Conservation (phyloP, 345 rosid genomes). For the Capsella bursapastoris region DNA sequence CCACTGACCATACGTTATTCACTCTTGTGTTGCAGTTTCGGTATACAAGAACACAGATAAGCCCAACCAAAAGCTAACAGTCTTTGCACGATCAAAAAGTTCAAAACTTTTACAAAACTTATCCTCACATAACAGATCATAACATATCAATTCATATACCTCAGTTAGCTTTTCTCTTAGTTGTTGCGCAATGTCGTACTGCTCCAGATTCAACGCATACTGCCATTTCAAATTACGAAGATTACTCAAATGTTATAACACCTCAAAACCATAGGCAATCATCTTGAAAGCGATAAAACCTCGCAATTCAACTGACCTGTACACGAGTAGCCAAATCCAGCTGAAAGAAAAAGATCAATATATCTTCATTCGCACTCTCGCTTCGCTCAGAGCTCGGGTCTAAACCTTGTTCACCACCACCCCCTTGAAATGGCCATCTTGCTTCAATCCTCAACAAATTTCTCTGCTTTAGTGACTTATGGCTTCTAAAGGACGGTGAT, state of each 20-base stretch:
- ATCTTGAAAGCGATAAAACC: neutral
- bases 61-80: neutral
- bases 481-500: conserved; percentile 41
- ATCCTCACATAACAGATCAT: conserved; percentile 2
- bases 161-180: conserved; percentile 84
- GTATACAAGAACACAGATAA: neutral
- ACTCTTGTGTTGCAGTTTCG: neutral
- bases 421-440: conserved; percentile 80
- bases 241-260: conserved; percentile 30
- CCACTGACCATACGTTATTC: conserved; percentile 31
- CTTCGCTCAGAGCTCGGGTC: conserved; percentile 76
- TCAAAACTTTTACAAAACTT: neutral
- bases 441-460: conserved; percentile 63
- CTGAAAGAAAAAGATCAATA: conserved; percentile 87
- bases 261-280: neutral
- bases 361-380: conserved; percentile 91
- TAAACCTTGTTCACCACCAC: conserved; percentile 53
- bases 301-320: conserved; percentile 52
- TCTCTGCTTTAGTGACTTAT: conserved; percentile 42
- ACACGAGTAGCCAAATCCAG: conserved; percentile 87
- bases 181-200: conserved; percentile 84
- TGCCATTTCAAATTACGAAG: conserved; percentile 47
- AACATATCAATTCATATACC: conserved; percentile 49
- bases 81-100: neutral
- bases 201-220: conserved; percentile 87